phyloP scores from a whole-genome alignment of 495 filamentous ascomycete species.

The Penicillium pulvis region DNA sequence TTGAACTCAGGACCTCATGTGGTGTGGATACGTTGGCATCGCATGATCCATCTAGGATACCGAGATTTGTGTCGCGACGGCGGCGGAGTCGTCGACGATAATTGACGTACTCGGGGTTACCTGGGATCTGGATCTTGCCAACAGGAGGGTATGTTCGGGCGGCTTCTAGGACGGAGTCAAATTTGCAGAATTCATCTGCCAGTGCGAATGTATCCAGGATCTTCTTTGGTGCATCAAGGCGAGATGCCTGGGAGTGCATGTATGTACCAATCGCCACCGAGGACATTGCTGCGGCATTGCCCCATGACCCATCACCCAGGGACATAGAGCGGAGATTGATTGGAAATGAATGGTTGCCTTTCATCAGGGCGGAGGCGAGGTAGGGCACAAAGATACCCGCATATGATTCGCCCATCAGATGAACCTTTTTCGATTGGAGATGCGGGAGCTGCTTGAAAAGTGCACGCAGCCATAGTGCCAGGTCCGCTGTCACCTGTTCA shows the following conservation, averaged over 20 bases:
- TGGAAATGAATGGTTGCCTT: conserved; percentile 27
- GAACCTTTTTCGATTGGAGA: conserved; percentile 36
- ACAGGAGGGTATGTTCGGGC: conserved; percentile 35
- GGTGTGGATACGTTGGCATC: conserved; percentile 25
- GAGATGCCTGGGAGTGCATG: conserved; percentile 24
- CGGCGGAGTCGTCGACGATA: conserved; percentile 22
- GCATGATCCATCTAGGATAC: conserved; percentile 24
- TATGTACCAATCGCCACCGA: conserved; percentile 30
- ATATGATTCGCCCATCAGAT: conserved; percentile 46
- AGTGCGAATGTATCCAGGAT: conserved; percentile 31
- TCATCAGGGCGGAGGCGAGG: conserved; percentile 37
- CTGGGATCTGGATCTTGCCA: conserved; percentile 36
- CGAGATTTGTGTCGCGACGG: conserved; percentile 15
- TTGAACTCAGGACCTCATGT: conserved; percentile 29
- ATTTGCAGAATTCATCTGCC: conserved; percentile 38
- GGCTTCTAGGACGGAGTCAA: conserved; percentile 32
- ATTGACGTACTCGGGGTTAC: conserved; percentile 38
- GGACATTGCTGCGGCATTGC: conserved; percentile 37
- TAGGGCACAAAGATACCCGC: conserved; percentile 47
- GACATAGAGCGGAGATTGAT: conserved; percentile 40
- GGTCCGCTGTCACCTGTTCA: conserved; percentile 34
- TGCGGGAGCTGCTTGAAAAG: conserved; percentile 39
- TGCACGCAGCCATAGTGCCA: conserved; percentile 38
- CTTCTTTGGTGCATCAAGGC: conserved; percentile 30
- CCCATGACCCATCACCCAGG: conserved; percentile 39